Evolutionary conservation across 2,329 filamentous ascomycete genomes (phyloP).

Genomic region (Fusarium foetens): DNA sequence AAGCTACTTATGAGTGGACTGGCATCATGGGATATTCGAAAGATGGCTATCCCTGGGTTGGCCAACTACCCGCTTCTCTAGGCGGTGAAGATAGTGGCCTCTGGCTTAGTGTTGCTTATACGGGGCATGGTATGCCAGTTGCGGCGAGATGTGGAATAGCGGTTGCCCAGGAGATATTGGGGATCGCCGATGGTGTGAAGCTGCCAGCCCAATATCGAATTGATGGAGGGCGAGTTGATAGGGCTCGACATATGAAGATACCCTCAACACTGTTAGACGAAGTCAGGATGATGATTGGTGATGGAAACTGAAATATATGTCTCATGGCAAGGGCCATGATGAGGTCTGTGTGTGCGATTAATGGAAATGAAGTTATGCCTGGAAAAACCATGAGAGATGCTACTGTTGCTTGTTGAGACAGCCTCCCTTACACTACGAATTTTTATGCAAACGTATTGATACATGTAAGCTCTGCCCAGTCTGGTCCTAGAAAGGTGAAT

Average conservation of each 20-base stretch:
- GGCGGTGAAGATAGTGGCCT: slow-evolving; percentile 61
- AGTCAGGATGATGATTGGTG: slow-evolving; percentile 37
- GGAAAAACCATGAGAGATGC: neutral
- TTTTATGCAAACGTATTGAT: neutral
- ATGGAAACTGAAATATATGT: neutral
- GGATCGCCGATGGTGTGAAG: slow-evolving; percentile 51
- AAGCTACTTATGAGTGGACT: slow-evolving; percentile 74
- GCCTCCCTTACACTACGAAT: neutral
- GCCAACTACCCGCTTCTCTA: slow-evolving; percentile 65
- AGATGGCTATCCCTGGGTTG: slow-evolving; percentile 77
- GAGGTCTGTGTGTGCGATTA: neutral
- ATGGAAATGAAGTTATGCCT: neutral
- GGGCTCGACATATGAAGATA: slow-evolving; percentile 33
- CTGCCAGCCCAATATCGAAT: slow-evolving; percentile 57
- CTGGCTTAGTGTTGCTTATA: slow-evolving; percentile 74
- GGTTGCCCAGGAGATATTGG: slow-evolving; percentile 68
- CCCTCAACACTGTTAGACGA: slow-evolving; percentile 43
- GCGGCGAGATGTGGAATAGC: slow-evolving; percentile 73
- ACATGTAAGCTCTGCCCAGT: neutral
- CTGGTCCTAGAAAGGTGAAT: neutral
- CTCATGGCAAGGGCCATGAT: neutral
- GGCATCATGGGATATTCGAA: slow-evolving; percentile 82
- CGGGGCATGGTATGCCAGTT: slow-evolving; percentile 81
- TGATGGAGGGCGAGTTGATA: slow-evolving; percentile 47
- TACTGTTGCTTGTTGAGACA: neutral